phyloP scores from a whole-genome alignment of 352 stramenopile species.

The Globisporangium emineosum region DNA sequence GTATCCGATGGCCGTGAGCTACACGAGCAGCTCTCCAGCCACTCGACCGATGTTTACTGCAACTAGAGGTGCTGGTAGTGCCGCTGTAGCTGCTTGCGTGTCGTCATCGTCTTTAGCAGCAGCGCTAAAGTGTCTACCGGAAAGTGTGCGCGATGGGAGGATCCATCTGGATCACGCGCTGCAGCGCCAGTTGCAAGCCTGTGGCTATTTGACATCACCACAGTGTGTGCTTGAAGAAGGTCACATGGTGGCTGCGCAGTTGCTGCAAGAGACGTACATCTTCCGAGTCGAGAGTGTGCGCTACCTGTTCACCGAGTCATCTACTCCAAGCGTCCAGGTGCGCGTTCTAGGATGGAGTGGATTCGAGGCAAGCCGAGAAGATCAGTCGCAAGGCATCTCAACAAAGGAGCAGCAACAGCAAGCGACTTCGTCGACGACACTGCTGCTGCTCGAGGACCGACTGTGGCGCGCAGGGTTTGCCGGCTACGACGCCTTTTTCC shows the following conservation, averaged over 20 bases:
- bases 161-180: slow-evolving; percentile 32
- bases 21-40: not conserved
- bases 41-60: not conserved
- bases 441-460: slow-evolving; percentile 19
- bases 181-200: slow-evolving; percentile 32
- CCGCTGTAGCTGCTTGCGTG: no score
- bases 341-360: slow-evolving; percentile 10
- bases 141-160: slow-evolving; percentile 36
- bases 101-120: not conserved
- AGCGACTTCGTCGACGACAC: slow-evolving; percentile 13
- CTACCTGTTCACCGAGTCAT: slow-evolving; percentile 10
- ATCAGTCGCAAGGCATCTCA: slow-evolving; percentile 12
- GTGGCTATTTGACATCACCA: slow-evolving; percentile 1
- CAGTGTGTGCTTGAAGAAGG: slow-evolving; percentile 16
- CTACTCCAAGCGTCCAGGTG: not conserved
- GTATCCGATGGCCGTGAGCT: slow-evolving; percentile 16
- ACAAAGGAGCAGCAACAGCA: slow-evolving; percentile 1
- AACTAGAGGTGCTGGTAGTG: slow-evolving; percentile 1
- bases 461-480: slow-evolving; percentile 38
- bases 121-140: slow-evolving; percentile 27
- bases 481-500: slow-evolving; percentile 49
- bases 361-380: slow-evolving; percentile 14
- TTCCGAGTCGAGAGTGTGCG: slow-evolving; percentile 32
- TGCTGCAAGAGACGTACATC: slow-evolving; percentile 52
- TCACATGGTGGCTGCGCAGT: slow-evolving; percentile 37